Base-by-base conservation (phyloP, 2,329 filamentous ascomycete species). In the Cladophialophora immunda region DNA sequence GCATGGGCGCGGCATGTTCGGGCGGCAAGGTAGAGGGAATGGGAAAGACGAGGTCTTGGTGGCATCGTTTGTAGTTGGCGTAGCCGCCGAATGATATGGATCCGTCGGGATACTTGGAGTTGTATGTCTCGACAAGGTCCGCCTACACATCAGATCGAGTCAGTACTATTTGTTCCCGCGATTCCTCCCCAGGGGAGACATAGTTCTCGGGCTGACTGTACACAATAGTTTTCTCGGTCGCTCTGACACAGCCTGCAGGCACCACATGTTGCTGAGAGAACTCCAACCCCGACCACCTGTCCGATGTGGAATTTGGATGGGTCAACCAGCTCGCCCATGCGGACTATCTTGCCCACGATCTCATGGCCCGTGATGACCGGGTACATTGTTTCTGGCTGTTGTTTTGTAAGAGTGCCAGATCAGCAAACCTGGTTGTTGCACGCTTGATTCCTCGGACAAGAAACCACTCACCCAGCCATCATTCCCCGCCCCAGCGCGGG, bases 81-180 rank as follows among this genome's bases (percentile, higher is more conserved):
- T 87, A 89, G 2, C 89, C 91, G 2, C 92, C 92, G 72, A 91
- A 90, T 1, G 86, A 85, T 76, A 86, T 88, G 70, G 81, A 85
- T 7, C 89, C 89, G 70, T 89, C 81, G 6, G 81, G 78, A 72
- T 88, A 89, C 25, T 80, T 82, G 45, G 81, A 80, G 68, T 86
- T 85, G 72, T 90, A 91, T 0, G 89, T 91, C 62, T 85, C 82
- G 22, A 86, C 60, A 30, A 64, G 78, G 38, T 75, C 77, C 4
- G 74, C 70, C 81, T 83, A 68, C 25, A 32, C 13, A 25, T 55
- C 19, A 4, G 13, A 7, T 9, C 22, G 15, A 11, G 22, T 29
- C 34, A 15, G 36, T 47, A 29, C 38, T 29, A 11, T 22, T n/a
- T n/a, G n/a, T n/a, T n/a, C n/a, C n/a, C n/a, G n/a, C n/a, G n/a